Evolutionary conservation across 805 yeast genomes (phyloP).

Genomic region (Kregervanrija delftensis): DNA sequence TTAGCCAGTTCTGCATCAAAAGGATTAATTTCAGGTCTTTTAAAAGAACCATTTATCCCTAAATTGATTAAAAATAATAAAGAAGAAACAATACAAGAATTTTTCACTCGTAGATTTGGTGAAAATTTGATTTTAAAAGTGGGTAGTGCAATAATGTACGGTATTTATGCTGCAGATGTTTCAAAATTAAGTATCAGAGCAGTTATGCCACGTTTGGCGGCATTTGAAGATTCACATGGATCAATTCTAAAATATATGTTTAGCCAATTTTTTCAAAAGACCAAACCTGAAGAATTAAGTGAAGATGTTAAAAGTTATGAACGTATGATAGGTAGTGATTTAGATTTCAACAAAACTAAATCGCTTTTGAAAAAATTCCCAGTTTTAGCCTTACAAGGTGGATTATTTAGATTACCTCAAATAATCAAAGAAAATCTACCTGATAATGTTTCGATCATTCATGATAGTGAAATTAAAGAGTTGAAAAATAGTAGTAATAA

Average conservation of each 20-base stretch:
- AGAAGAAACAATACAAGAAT: conserved; percentile 71
- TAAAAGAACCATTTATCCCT: conserved; percentile 45
- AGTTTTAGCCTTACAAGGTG: conserved; percentile 48
- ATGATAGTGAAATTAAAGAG: conserved; percentile 21
- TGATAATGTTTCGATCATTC: conserved; percentile 36
- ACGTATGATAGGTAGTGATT: conserved; percentile 9
- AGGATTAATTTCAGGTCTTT: conserved; percentile 36
- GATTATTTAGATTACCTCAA: conserved; percentile 48
- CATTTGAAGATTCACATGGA: conserved; percentile 54
- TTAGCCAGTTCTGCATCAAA: conserved; percentile 36
- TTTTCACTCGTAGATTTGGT: conserved; percentile 67
- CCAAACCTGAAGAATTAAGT: conserved; percentile 23
- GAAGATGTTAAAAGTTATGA: conserved; percentile 6
- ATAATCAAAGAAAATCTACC: conserved; percentile 33
- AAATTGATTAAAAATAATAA: conserved; percentile 16
- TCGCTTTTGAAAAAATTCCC: conserved; percentile 46
- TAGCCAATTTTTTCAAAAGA: too few relatives aligned
- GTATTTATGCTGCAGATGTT: conserved; percentile 87
- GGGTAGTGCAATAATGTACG: conserved; percentile 78
- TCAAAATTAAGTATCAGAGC: conserved; percentile 56
- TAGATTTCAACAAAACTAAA: conserved; percentile 33
- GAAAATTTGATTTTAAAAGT: conserved; percentile 45
- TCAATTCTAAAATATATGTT: conserved; percentile 42
- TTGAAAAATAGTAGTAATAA: conserved; percentile 11
- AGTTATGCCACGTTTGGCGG: conserved; percentile 47